Evolutionary conservation across 73 alveolate species (phyloP), one percentile per base, ranked within the genome.

Genomic region (Durusdinium trenchii): DNA sequence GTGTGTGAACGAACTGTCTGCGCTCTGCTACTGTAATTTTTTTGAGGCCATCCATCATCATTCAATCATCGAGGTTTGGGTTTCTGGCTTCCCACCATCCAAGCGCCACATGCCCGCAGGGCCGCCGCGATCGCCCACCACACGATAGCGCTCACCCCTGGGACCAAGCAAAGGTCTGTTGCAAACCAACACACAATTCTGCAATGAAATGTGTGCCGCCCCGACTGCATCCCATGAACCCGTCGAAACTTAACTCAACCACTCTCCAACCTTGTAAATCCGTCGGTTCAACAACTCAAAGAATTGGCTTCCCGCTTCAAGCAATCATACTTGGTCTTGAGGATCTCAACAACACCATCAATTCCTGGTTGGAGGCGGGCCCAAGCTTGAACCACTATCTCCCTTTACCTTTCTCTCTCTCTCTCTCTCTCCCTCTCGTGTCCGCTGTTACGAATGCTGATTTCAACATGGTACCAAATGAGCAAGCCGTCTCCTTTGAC

Each of bases 31-130:
- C 64, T 54, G 64, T n/a, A n/a, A n/a, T n/a, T n/a, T n/a, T 54
- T 54, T 54, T 20, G 20, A 54, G 64, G 9, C 64, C 64, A n/a
- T n/a, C n/a, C n/a, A n/a, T n/a, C n/a, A n/a, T n/a, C n/a, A 6
- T 26, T n/a, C 6, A 73, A 73, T 50, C 85, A 35, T 10, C 3
- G 4, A 12, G 10, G 57, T 51, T 84, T 23, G 64, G 76, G 52
- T 35, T 20, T 50, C 86, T 38, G 52, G 38, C 96, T 89, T 89
- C 43, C 96, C 96, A 46, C 86, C 96, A 6, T 89, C 96, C 96
- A 89, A 48, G 18, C 96, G 85, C 96, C 96, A 89, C 96, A 89
- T 89, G 85, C 96, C 96, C n/a, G 96, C 96, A 43, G 96, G 96
- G 48, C 96, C 96, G 57, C 96, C 96, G 38, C 82, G 96, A 48